phyloP scores from a whole-genome alignment of 148 eudicot species.

The Chenopodium suecicum region DNA sequence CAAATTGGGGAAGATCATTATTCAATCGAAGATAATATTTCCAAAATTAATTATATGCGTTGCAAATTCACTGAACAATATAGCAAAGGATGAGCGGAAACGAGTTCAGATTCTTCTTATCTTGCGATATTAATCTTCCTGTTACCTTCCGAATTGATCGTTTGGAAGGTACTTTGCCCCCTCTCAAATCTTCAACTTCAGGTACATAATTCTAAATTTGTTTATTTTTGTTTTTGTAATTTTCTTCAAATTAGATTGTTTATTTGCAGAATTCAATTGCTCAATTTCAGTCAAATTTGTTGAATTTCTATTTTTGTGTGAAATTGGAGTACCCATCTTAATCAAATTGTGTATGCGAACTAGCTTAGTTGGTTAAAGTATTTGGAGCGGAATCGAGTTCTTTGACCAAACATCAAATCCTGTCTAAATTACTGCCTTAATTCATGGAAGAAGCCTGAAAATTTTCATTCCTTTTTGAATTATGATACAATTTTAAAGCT shows the following conservation, averaged over 20 bases:
- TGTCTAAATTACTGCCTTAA: too few relatives aligned
- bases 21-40: neutral
- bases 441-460: too few relatives aligned
- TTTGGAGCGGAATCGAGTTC: neutral
- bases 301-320: neutral
- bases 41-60: neutral
- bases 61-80: neutral
- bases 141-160: conserved; percentile 76
- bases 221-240: neutral
- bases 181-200: conserved; percentile 42
- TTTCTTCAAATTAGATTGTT: neutral
- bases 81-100: conserved; percentile 51
- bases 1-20: neutral
- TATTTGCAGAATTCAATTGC: neutral
- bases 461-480: neutral
- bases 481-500: too few relatives aligned
- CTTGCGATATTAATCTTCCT: conserved; percentile 88
- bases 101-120: conserved; percentile 86
- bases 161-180: conserved; percentile 61
- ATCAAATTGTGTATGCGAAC: too few relatives aligned
- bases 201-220: conserved; percentile 30
- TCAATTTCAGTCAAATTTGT: neutral
- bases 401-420: neutral
- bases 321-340: neutral
- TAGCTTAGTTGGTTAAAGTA: neutral